Conservation (phyloP, 164 flowering plant genomes). For the Piper longum region DNA sequence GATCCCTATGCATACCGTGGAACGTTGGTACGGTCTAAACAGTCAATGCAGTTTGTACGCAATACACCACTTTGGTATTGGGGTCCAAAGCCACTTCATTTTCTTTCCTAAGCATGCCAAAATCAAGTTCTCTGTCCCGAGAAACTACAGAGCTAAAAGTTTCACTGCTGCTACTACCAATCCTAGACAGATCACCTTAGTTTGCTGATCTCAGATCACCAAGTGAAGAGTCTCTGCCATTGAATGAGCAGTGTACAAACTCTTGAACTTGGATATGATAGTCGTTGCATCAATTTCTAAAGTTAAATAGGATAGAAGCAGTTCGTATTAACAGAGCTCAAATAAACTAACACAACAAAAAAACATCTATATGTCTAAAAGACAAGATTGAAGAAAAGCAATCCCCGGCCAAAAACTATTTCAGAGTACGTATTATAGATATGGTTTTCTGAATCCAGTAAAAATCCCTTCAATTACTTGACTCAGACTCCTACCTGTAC, state of each 20-base stretch:
- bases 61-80: conserved; percentile 84
- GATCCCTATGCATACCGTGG: conserved; percentile 96
- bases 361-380: too few relatives aligned
- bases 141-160: conserved; percentile 22
- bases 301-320: too few relatives aligned
- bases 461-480: too few relatives aligned
- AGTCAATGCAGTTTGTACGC: conserved; percentile 94
- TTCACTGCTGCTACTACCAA: conserved; percentile 46
- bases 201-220: conserved; percentile 54
- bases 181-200: conserved; percentile 46
- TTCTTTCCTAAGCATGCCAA: conserved; percentile 21
- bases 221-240: conserved; percentile 54
- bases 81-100: conserved; percentile 26
- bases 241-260: neutral
- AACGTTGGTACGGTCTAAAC: conserved; percentile 97
- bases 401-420: too few relatives aligned
- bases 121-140: conserved; percentile 44
- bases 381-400: too few relatives aligned
- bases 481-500: too few relatives aligned
- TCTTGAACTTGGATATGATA: too few relatives aligned
- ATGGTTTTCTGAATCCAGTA: too few relatives aligned
- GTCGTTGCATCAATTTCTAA: too few relatives aligned
- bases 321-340: too few relatives aligned
- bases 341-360: too few relatives aligned
- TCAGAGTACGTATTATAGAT: too few relatives aligned